Evolutionary conservation across 345 rosid genomes (phyloP).

Genomic region (Dipteronia sinensis): DNA sequence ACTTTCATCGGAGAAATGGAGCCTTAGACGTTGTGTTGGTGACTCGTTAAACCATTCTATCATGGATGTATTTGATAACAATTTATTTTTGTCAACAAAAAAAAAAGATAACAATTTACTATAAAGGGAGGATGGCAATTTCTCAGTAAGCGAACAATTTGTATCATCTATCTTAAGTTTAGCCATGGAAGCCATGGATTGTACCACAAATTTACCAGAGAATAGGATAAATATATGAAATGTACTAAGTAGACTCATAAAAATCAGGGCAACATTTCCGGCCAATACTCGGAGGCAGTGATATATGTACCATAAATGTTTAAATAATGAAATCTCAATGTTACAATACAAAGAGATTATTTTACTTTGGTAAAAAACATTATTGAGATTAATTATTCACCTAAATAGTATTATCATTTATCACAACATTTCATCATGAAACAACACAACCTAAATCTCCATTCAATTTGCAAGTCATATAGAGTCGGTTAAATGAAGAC

Average conservation of each 20-base stretch:
- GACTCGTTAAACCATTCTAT: not conserved
- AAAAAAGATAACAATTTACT: constrained; percentile 3
- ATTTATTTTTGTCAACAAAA: no score
- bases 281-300: not conserved
- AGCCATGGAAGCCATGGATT: constrained; percentile 8
- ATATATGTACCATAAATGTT: not conserved
- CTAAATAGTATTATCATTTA: no score
- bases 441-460: no score
- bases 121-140: not conserved
- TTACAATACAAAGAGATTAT: no score
- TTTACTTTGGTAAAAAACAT: no score
- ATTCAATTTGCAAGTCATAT: no score
- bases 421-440: no score
- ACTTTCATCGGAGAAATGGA: not conserved
- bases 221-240: constrained; percentile 13
- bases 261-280: constrained; percentile 14
- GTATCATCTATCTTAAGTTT: not conserved
- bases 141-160: not conserved
- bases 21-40: constrained; percentile 10
- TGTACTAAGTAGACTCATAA: constrained; percentile 2
- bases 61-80: not conserved
- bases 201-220: not conserved
- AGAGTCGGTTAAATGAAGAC: no score
- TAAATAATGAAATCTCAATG: no score
- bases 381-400: no score